Base-by-base conservation (phyloP, 192 early-diverging fungal species). In the Rhizophagus clarus region DNA sequence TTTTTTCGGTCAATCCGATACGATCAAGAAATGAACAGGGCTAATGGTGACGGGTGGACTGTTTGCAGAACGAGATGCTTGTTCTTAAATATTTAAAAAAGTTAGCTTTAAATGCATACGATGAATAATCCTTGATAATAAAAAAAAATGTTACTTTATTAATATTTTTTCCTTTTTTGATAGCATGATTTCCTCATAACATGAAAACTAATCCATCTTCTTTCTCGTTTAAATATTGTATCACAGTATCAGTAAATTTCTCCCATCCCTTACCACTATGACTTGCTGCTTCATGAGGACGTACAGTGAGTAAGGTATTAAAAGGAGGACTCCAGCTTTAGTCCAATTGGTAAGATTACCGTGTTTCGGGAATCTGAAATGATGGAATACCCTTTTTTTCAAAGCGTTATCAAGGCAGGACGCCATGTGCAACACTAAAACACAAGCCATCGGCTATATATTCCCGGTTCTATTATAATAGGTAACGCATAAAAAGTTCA, bases 1-100 rank as follows among this genome's bases (percentile, higher is more conserved):
- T n/a, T n/a, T n/a, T n/a, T n/a, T n/a, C n/a, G n/a, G n/a, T n/a
- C n/a, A n/a, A n/a, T n/a, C n/a, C n/a, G n/a, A n/a, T n/a, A n/a
- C n/a, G n/a, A n/a, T n/a, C n/a, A n/a, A n/a, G n/a, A n/a, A n/a
- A n/a, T n/a, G n/a, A n/a, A n/a, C n/a, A n/a, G n/a, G n/a, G n/a
- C n/a, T n/a, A n/a, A 80, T 29, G 97, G 97, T 17, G 93, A 94
- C 77, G 97, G 97, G 81, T 99, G 97, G n/a, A 91, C 94, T 1
- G 93, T 85, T 61, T 90, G 91, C 56, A 99, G 85, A 7, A 99
- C 93, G 73, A 94, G 81, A 82, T 99, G 97, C 82, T 92, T 92
- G 77, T 88, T 89, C 80, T 80, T 60, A 51, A 67, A 81, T 45
- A 26, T 4, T 29, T 47, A 20, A 49, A 1, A n/a, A 51, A 40